Evolutionary conservation across 371 early-diverging fungal genomes (phyloP).

Genomic region (Dinochytrium kinnereticum): DNA sequence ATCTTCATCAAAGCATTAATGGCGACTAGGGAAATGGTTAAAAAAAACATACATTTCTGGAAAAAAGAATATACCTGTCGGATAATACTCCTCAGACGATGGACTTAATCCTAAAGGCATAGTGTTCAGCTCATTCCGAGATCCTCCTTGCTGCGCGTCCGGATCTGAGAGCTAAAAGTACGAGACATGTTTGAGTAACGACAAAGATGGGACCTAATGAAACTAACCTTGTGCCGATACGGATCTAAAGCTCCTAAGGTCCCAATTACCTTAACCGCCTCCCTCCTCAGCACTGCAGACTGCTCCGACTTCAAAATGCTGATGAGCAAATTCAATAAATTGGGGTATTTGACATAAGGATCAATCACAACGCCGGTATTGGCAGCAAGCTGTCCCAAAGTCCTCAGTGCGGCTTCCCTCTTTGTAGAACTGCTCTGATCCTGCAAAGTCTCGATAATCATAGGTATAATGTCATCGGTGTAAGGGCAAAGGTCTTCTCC

Average conservation of each 20-base stretch:
- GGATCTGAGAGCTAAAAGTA: slow-evolving; percentile 18
- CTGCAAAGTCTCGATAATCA: slow-evolving; percentile 89
- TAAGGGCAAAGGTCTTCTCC: slow-evolving; percentile 84
- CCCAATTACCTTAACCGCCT: slow-evolving; percentile 90
- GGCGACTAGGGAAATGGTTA: slow-evolving; percentile 59
- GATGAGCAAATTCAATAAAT: slow-evolving; percentile 78
- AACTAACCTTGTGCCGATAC: slow-evolving; percentile 79
- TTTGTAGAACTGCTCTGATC: slow-evolving; percentile 87
- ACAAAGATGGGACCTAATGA: background rate
- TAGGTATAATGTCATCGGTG: slow-evolving; percentile 80
- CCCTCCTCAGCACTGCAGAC: slow-evolving; percentile 71
- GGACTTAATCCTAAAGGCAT: slow-evolving; percentile 45
- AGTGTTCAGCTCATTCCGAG: slow-evolving; percentile 8
- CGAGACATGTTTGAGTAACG: slow-evolving; percentile 15
- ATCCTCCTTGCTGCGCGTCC: slow-evolving; percentile 22
- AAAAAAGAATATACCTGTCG: slow-evolving; percentile 75
- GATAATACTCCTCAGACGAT: slow-evolving; percentile 73
- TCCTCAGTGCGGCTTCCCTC: slow-evolving; percentile 86
- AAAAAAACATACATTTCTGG: slow-evolving; percentile 51
- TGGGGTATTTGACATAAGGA: slow-evolving; percentile 90
- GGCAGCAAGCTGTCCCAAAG: slow-evolving; percentile 82
- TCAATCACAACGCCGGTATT: slow-evolving; percentile 91
- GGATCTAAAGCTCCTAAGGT: slow-evolving; percentile 97
- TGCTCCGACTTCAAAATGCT: slow-evolving; percentile 85
- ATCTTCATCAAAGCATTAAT: slow-evolving; percentile 91